Percentiles rank a stretch among this genome's conserved stretches.
Conservation (phyloP, 106 monocot species). For the Posidonia australis region DNA sequence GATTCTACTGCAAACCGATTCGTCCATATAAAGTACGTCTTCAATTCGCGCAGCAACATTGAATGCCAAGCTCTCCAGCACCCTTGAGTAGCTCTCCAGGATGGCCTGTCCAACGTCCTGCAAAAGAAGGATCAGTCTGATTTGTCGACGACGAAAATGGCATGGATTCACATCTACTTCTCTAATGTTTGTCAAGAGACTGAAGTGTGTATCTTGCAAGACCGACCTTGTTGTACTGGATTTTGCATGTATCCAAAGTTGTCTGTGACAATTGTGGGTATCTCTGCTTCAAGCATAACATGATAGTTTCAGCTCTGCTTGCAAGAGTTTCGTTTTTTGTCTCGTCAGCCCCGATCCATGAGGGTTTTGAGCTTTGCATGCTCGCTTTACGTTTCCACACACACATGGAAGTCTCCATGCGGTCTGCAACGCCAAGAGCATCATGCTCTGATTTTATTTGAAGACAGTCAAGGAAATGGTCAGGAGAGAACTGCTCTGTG, state of each 20-base stretch:
- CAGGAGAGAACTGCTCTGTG: constrained; percentile 51
- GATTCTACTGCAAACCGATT: no score
- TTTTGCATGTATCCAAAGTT: constrained; percentile 65
- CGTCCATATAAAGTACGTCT: constrained; percentile 62
- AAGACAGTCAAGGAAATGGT: constrained; percentile 46
- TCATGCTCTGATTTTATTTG: constrained; percentile 70
- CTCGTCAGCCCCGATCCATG: constrained; percentile 55
- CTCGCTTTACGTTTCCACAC: constrained; percentile 66
- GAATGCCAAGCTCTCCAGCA: constrained; percentile 74
- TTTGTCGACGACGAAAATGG: neutral
- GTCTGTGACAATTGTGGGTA: constrained; percentile 77
- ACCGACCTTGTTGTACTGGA: constrained; percentile 63
- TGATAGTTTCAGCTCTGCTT: constrained; percentile 43
- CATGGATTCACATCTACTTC: neutral
- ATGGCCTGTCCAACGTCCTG: constrained; percentile 93
- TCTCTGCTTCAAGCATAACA: constrained; percentile 59
- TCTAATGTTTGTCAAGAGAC: neutral
- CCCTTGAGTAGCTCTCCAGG: constrained; percentile 87
- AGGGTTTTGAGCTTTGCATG: constrained; percentile 32
- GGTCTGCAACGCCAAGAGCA: constrained; percentile 58
- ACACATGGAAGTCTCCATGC: constrained; percentile 58
- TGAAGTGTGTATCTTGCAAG: neutral
- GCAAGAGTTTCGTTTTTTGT: constrained; percentile 59
- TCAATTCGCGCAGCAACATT: constrained; percentile 64
- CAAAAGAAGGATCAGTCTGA: neutral